phyloP scores from a whole-genome alignment of 1,139 yeast genomes.

The Yamadazyma pseudoaaseri region DNA sequence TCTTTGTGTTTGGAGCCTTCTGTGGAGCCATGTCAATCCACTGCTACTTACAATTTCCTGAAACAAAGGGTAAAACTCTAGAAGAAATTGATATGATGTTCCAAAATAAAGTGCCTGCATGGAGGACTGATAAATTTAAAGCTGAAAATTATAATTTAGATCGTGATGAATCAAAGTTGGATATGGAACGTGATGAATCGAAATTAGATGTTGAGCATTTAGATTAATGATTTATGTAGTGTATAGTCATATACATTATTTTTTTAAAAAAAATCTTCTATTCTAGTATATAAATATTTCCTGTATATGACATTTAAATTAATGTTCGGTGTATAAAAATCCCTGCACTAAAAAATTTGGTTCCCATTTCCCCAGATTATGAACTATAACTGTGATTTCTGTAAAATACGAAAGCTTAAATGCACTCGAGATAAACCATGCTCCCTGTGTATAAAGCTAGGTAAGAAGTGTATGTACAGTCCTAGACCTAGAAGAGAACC shows the following conservation, averaged over 20 bases:
- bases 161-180: conserved; percentile 1
- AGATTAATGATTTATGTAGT: conserved; percentile 17
- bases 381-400: conserved; percentile 12
- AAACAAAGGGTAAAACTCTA: conserved; percentile 59
- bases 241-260: conserved; percentile 59
- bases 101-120: conserved; percentile 55
- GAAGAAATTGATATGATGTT: conserved; percentile 64
- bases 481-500: conserved; percentile 3
- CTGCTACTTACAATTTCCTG: conserved; percentile 64
- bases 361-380: background rate
- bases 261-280: too few relatives aligned
- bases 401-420: conserved; percentile 9
- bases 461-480: conserved; percentile 14
- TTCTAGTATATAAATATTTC: too few relatives aligned
- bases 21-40: conserved; percentile 54
- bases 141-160: too few relatives aligned
- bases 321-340: too few relatives aligned
- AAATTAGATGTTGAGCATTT: background rate
- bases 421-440: conserved; percentile 6
- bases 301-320: too few relatives aligned
- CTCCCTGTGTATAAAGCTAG: conserved; percentile 8
- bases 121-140: conserved; percentile 42
- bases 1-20: conserved; percentile 44
- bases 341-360: too few relatives aligned
- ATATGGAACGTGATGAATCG: conserved; percentile 5